A percentile compares a stretch with the other conserved stretches of the same genome.
Evolutionary conservation across 163 green algal genomes (phyloP).

Genomic region (Scenedesmus sp.): DNA sequence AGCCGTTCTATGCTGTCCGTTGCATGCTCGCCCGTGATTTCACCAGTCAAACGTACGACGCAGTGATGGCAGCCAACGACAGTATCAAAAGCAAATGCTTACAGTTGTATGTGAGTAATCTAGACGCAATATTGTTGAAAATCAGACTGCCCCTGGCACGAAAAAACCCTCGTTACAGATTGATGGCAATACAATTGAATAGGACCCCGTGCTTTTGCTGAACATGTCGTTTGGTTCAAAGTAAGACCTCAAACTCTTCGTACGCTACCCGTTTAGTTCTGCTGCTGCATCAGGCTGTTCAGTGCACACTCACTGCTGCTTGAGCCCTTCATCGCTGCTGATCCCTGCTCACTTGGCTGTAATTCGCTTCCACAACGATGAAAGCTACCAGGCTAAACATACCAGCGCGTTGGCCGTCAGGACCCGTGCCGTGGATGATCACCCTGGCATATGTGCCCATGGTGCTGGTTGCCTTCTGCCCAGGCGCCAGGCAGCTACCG

Average conservation of each 20-base stretch:
- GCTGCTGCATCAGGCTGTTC: not conserved
- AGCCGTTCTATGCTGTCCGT: not conserved
- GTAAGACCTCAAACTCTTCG: no score
- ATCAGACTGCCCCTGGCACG: no score
- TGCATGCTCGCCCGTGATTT: not conserved
- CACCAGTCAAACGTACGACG: not conserved
- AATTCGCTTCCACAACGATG: not conserved
- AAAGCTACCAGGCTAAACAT: not conserved
- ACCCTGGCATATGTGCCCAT: not conserved
- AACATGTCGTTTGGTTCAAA: no score
- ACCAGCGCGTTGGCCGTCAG: conserved; percentile 14
- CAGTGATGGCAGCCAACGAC: not conserved
- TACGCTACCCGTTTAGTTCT: no score
- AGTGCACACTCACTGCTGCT: not conserved
- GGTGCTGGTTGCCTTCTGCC: conserved; percentile 12
- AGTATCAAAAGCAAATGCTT: not conserved
- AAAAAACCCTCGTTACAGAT: not conserved
- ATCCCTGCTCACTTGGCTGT: not conserved
- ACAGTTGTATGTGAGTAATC: not conserved
- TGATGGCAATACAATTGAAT: not conserved
- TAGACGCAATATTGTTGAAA: not conserved
- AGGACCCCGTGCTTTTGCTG: no score
- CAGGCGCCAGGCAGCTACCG: not conserved
- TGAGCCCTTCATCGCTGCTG: not conserved
- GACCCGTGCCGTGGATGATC: conserved; percentile 28